Evolutionary conservation across 2,329 filamentous ascomycete species (phyloP).

Genomic region (Aspergillus phoenicis): DNA sequence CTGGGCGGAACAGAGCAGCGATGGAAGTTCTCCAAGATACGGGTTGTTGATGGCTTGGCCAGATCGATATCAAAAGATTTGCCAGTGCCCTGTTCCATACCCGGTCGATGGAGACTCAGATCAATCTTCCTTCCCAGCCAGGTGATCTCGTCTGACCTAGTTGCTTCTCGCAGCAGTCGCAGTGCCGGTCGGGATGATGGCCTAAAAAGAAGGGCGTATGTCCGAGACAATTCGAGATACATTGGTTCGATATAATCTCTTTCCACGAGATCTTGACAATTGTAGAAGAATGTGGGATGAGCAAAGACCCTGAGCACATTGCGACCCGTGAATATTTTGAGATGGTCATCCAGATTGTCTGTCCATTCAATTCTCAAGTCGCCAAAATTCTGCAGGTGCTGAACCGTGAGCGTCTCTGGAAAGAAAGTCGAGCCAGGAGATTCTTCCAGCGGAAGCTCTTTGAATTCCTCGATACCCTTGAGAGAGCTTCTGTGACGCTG

Average conservation of each 20-base stretch:
- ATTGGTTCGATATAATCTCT: neutral
- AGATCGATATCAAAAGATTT: neutral
- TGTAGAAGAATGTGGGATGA: neutral
- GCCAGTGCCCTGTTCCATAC: neutral
- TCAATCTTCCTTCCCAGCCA: neutral
- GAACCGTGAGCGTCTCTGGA: neutral
- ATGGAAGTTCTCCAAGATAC: neutral
- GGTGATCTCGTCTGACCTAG: neutral
- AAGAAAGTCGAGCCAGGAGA: neutral
- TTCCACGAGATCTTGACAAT: neutral
- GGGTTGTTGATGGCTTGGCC: neutral
- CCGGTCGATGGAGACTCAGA: neutral
- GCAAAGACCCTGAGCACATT: neutral
- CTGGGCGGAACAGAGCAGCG: neutral
- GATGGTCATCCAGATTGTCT: neutral
- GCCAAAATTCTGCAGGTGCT: neutral
- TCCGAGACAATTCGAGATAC: neutral
- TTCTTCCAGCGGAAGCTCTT: neutral
- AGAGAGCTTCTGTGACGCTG: neutral
- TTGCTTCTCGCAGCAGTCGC: neutral
- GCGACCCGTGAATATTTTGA: neutral
- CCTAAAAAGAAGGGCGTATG: neutral
- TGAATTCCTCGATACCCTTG: neutral
- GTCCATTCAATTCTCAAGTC: neutral
- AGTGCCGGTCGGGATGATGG: neutral